phyloP scores from a whole-genome alignment of 768 basidiomycete species.

The Calocera viscosa region DNA sequence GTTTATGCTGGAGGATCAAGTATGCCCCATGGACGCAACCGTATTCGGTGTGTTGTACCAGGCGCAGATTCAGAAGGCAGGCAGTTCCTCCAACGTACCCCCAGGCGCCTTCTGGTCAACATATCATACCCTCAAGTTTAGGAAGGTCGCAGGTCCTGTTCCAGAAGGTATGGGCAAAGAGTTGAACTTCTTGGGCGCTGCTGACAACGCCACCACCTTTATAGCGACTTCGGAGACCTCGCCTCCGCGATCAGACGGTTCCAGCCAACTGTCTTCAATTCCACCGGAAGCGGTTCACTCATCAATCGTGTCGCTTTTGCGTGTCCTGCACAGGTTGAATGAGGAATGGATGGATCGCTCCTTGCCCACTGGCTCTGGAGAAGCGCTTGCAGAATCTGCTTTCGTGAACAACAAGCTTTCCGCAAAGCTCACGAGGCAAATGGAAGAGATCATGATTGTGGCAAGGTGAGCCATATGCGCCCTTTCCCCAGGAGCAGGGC shows the following conservation, averaged over 20 bases:
- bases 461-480: constrained; percentile 55
- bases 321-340: constrained; percentile 76
- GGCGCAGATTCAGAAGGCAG: constrained; percentile 62
- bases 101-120: constrained; percentile 77
- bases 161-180: constrained; percentile 24
- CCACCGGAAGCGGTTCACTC: constrained; percentile 74
- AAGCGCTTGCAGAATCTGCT: constrained; percentile 59
- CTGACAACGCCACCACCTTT: neutral
- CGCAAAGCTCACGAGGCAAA: constrained; percentile 90
- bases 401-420: constrained; percentile 98
- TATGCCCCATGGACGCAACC: constrained; percentile 74
- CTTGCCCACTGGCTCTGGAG: constrained; percentile 37
- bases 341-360: constrained; percentile 37
- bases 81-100: constrained; percentile 43
- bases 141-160: constrained; percentile 75
- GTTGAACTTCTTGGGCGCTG: neutral
- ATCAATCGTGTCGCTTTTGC: constrained; percentile 80
- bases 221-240: neutral
- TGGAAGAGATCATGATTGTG: constrained; percentile 98
- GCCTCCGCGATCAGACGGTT: neutral
- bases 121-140: constrained; percentile 83
- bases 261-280: constrained; percentile 49
- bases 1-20: constrained; percentile 84
- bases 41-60: constrained; percentile 95
- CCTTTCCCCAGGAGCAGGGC: neutral